Conservation (phyloP, 2,329 filamentous ascomycete genomes). For the Cladophialophora exuberans region DNA sequence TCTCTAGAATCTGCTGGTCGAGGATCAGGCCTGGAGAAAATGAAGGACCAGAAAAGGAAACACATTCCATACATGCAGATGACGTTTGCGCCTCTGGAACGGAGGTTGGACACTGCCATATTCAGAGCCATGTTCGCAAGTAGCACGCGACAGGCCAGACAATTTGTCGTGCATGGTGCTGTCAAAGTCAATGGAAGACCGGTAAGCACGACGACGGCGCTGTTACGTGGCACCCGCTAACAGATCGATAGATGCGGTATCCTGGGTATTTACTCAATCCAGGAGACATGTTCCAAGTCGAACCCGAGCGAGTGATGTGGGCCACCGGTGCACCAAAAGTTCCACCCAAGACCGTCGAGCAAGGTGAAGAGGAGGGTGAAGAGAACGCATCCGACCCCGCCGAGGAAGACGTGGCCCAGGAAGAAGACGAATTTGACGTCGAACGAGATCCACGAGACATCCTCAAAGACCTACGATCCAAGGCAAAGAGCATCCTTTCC, state of each 20-base stretch:
- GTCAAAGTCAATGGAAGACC: slow-evolving; percentile 97
- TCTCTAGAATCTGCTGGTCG: slow-evolving; percentile 80
- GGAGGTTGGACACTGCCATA: slow-evolving; percentile 89
- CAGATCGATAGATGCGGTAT: slow-evolving; percentile 75
- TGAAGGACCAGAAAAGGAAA: slow-evolving; percentile 10
- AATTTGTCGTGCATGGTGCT: slow-evolving; percentile 89
- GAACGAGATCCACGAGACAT: slow-evolving; percentile 48
- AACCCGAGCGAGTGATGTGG: slow-evolving; percentile 82
- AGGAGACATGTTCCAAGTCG: slow-evolving; percentile 97
- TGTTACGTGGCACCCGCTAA: slow-evolving; percentile 8
- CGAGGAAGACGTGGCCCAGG: slow-evolving; percentile 28
- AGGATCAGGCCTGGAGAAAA: slow-evolving; percentile 68
- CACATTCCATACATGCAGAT: slow-evolving; percentile 88
- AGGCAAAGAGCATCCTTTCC: slow-evolving; percentile 64
- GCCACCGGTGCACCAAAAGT: slow-evolving; percentile 77
- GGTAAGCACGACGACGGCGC: slow-evolving; percentile 54
- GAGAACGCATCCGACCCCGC: slow-evolving; percentile 23
- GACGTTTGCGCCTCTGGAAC: slow-evolving; percentile 88
- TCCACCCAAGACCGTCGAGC: slow-evolving; percentile 36
- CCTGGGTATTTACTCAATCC: slow-evolving; percentile 94
- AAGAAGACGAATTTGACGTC: slow-evolving; percentile 44
- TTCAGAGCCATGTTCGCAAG: slow-evolving; percentile 94
- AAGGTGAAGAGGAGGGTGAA: slow-evolving; percentile 27
- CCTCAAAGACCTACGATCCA: slow-evolving; percentile 58
- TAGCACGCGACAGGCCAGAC: slow-evolving; percentile 87